Conservation (phyloP, 2,329 filamentous ascomycete genomes). For the Aspergillus uvarum region DNA sequence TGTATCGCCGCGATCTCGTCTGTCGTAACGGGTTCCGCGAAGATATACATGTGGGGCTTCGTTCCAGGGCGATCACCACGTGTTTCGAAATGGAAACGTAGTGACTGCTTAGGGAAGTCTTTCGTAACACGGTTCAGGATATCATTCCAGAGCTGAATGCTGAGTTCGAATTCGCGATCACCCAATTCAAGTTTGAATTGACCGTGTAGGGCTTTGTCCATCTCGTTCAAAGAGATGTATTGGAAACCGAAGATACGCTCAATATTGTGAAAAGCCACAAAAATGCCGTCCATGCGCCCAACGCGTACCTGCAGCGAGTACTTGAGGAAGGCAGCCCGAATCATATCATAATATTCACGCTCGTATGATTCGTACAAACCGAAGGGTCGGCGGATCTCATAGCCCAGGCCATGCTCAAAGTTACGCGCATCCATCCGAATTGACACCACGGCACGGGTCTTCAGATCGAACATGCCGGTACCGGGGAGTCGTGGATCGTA, state of each 20-base stretch:
- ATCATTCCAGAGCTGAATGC: constrained; percentile 75
- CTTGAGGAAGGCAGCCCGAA: constrained; percentile 88
- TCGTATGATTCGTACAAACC: constrained; percentile 91
- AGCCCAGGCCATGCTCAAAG: constrained; percentile 74
- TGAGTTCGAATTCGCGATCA: constrained; percentile 81
- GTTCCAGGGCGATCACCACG: constrained; percentile 50
- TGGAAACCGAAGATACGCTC: constrained; percentile 97
- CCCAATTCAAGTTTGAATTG: constrained; percentile 66
- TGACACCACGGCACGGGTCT: constrained; percentile 86
- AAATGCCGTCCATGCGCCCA: constrained; percentile 98
- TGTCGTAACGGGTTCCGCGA: constrained; percentile 78
- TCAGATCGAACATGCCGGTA: constrained; percentile 91
- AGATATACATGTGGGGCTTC: constrained; percentile 76
- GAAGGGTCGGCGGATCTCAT: constrained; percentile 74
- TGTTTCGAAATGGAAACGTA: constrained; percentile 82
- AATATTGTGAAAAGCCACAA: constrained; percentile 94
- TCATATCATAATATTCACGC: constrained; percentile 96
- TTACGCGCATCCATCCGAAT: constrained; percentile 81
- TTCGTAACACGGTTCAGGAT: constrained; percentile 72
- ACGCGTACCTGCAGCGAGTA: constrained; percentile 96
- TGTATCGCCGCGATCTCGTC: constrained; percentile 75
- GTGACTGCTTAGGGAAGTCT: constrained; percentile 70
- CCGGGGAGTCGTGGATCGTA: constrained; percentile 82
- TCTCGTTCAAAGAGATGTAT: constrained; percentile 80
- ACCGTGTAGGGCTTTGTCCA: constrained; percentile 89